These are phyloP conservation scores for Aspergillus phoenicis DNA, from an alignment of 2,329 filamentous ascomycete genomes.

Conservation along the genomic window DNA sequence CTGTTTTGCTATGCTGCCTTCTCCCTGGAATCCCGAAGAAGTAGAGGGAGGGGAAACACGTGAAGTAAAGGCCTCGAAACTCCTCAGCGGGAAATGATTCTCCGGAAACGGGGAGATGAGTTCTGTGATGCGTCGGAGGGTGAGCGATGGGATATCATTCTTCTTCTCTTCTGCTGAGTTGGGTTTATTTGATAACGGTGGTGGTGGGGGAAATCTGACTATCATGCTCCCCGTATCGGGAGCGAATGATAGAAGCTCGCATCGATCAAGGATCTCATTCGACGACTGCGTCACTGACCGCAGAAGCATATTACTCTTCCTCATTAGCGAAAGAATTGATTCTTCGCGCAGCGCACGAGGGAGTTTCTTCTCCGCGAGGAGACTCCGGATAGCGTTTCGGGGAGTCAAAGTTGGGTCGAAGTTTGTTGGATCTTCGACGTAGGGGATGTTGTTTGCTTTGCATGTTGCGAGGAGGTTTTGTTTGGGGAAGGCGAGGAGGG, in stretches of 20 bases:
- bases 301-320: slow-evolving; percentile 52
- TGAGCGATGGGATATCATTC: slow-evolving; percentile 42
- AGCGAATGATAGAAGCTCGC: slow-evolving; percentile 35
- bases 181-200: background rate
- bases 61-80: slow-evolving; percentile 45
- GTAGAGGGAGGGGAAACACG: slow-evolving; percentile 43
- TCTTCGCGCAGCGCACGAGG: slow-evolving; percentile 70
- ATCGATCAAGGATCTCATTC: slow-evolving; percentile 52
- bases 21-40: no score
- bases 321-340: slow-evolving; percentile 64
- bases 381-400: slow-evolving; percentile 76
- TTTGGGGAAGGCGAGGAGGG: slow-evolving; percentile 61
- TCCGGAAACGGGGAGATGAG: slow-evolving; percentile 51
- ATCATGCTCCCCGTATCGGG: slow-evolving; percentile 39
- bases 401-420: slow-evolving; percentile 72
- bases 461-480: slow-evolving; percentile 68
- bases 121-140: slow-evolving; percentile 53
- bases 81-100: slow-evolving; percentile 46
- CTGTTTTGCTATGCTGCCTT: background rate
- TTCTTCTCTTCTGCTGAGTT: slow-evolving; percentile 4
- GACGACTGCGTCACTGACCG: slow-evolving; percentile 56
- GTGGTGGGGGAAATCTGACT: slow-evolving; percentile 30
- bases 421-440: slow-evolving; percentile 88
- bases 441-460: slow-evolving; percentile 64
- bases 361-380: slow-evolving; percentile 61